Base-by-base conservation (phyloP, 108 stramenopile genomes). In the Pelagomonas calceolata region DNA sequence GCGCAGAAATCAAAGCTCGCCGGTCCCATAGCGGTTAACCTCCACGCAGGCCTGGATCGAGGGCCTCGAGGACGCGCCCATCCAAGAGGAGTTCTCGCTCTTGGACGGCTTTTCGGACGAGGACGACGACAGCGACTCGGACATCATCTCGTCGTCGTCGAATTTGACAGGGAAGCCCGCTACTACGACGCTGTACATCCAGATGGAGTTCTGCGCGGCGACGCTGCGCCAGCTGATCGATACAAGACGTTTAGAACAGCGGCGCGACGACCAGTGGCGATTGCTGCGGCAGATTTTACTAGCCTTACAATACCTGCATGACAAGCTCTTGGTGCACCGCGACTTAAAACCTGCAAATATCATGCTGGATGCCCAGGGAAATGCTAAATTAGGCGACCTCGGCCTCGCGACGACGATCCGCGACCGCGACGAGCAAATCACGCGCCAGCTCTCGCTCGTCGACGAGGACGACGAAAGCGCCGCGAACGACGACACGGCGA, bases 191-290 rank as follows among this genome's bases (percentile, higher is more conserved):
- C 51, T 60, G 7, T 60, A 60, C 51, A 60, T 60, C 51, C 51
- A 60, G 51, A 60, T 60, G 51, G 51, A 60, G 51, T 60, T 26
- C 51, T 60, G 51, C 51, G 51, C 51, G 51, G 29, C 51, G 51
- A 60, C 51, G 51, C 51, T 60, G 51, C 14, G 51, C 21, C 21
- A 60, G 26, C 7, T 12, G 21, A 60, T 60, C 51, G 51, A 60
- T 26, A 26, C 21, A 17, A 26, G 51, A 17, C 21, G 26, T 26
- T 26, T 60, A 17, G 21, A 4, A 3, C 7, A 26, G 7, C 51
- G 51, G 21, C 14, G 21, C 21, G 51, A 60, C 21, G 51, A 60
- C 51, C 21, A 1, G 21, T 60, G 51, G 51, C 51, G 51, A 17
- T 26, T 60, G 21, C 14, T 60, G 21, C 51, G 51, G 7, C 21